Evolutionary conservation across 305 asterid genomes (phyloP).

Genomic region (Plantago rigida): DNA sequence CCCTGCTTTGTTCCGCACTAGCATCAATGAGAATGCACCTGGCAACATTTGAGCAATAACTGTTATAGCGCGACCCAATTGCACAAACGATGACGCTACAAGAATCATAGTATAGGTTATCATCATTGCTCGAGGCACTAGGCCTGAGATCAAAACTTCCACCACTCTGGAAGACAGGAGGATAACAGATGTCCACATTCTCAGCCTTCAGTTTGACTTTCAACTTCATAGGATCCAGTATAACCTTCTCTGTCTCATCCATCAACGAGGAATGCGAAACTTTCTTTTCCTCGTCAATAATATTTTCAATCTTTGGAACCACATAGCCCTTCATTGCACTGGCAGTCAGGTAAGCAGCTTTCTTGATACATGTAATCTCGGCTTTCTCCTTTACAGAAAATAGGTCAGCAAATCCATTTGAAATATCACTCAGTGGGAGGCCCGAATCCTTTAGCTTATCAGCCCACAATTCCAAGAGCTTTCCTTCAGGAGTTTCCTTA

Average conservation of each 20-base stretch:
- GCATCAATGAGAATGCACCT: conserved; percentile 63
- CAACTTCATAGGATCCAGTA: conserved; percentile 48
- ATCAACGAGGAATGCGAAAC: conserved; percentile 50
- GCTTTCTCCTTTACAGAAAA: conserved; percentile 52
- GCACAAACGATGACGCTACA: conserved; percentile 62
- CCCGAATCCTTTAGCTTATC: conserved; percentile 43
- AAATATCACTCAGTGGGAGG: conserved; percentile 42
- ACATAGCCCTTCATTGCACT: conserved; percentile 57
- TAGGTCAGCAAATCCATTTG: conserved; percentile 54
- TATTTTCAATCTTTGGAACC: conserved; percentile 59
- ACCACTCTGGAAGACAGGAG: conserved; percentile 78
- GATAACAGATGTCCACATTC: conserved; percentile 69
- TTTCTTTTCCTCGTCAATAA: conserved; percentile 59
- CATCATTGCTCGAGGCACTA: conserved; percentile 61
- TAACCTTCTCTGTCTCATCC: conserved; percentile 68
- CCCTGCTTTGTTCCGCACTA: conserved; percentile 42
- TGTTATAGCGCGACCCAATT: conserved; percentile 64
- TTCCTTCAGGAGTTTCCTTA: conserved; percentile 62
- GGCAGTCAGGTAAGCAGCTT: conserved; percentile 63
- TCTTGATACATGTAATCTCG: conserved; percentile 50
- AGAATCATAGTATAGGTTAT: conserved; percentile 47
- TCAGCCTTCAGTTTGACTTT: conserved; percentile 64
- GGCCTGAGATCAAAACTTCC: conserved; percentile 63
- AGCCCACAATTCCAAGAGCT: conserved; percentile 49
- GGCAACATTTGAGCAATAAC: conserved; percentile 71